Evolutionary conservation across 805 yeast genomes (phyloP).

Genomic region (Scheffersomyces stipitis): DNA sequence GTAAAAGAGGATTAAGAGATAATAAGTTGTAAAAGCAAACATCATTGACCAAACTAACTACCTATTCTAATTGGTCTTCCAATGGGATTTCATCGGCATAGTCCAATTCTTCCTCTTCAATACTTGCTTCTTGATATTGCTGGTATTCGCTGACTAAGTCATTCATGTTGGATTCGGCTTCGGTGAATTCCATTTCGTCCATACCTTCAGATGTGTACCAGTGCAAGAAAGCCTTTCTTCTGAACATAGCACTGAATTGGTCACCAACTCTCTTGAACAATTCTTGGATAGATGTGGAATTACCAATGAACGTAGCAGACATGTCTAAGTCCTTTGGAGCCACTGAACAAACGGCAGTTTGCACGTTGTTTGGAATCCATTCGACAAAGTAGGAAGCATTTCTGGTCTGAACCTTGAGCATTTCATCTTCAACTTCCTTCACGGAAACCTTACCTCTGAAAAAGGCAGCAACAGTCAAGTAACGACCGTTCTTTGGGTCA

Average conservation of each 20-base stretch:
- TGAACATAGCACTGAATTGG: constrained; percentile 89
- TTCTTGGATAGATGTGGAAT: constrained; percentile 91
- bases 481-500: constrained; percentile 87
- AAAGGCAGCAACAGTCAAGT: constrained; percentile 90
- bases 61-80: constrained; percentile 49
- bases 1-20: neutral
- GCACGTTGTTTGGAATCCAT: constrained; percentile 96
- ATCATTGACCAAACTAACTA: constrained; percentile 4
- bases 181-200: constrained; percentile 93
- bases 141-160: constrained; percentile 87
- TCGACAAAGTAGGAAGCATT: constrained; percentile 85
- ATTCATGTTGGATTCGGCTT: constrained; percentile 88
- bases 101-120: constrained; percentile 73
- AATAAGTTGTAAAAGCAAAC: constrained; percentile 4
- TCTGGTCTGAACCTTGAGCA: constrained; percentile 79
- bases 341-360: constrained; percentile 89
- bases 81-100: constrained; percentile 65
- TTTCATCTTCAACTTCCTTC: constrained; percentile 93
- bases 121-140: constrained; percentile 84
- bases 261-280: constrained; percentile 85
- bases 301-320: constrained; percentile 92
- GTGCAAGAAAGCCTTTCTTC: constrained; percentile 92
- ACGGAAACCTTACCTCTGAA: constrained; percentile 92
- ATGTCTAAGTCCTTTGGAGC: constrained; percentile 84
- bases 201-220: constrained; percentile 96